Conservation (phyloP, 2,329 filamentous ascomycete species). For the Hypoxylon sp. region DNA sequence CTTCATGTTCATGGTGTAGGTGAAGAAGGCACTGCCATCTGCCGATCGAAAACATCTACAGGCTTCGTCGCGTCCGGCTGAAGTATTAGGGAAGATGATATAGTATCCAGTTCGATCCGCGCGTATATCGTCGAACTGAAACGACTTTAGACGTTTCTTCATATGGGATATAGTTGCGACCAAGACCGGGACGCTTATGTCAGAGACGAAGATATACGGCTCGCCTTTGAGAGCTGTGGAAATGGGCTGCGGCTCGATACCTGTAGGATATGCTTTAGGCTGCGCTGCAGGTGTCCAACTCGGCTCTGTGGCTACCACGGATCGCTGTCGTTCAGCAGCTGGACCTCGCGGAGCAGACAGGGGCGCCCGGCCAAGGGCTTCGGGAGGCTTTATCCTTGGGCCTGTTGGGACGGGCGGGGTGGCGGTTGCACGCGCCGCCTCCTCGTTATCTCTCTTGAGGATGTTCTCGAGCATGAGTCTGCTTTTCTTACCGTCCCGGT, state of each 20-base stretch:
- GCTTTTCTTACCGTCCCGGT: conserved; percentile 87
- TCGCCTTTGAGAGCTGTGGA: conserved; percentile 75
- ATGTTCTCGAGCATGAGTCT: conserved; percentile 78
- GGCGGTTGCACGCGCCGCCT: conserved; percentile 53
- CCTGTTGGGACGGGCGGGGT: conserved; percentile 38
- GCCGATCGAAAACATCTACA: conserved; percentile 81
- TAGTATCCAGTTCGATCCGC: conserved; percentile 90
- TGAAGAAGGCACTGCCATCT: conserved; percentile 87
- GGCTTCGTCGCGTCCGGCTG: conserved; percentile 79
- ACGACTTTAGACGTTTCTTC: conserved; percentile 86
- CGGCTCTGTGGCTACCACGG: conserved; percentile 47
- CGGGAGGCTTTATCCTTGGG: conserved; percentile 47
- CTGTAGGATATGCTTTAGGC: conserved; percentile 56
- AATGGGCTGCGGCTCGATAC: conserved; percentile 73
- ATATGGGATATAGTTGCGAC: conserved; percentile 87
- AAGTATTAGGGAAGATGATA: conserved; percentile 84
- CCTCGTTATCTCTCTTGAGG: conserved; percentile 73
- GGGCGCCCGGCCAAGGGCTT: conserved; percentile 69
- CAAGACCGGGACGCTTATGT: conserved; percentile 86
- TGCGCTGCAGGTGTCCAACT: conserved; percentile 52
- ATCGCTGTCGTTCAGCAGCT: conserved; percentile 61
- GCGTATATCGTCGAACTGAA: conserved; percentile 80
- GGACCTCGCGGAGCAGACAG: conserved; percentile 89
- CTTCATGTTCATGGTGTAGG: conserved; percentile 90
- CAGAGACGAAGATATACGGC: conserved; percentile 91